Percentiles rank a stretch among this genome's conserved stretches.
Evolutionary conservation across 495 filamentous ascomycete species (phyloP).

Genomic region (Aspergillus leporis): DNA sequence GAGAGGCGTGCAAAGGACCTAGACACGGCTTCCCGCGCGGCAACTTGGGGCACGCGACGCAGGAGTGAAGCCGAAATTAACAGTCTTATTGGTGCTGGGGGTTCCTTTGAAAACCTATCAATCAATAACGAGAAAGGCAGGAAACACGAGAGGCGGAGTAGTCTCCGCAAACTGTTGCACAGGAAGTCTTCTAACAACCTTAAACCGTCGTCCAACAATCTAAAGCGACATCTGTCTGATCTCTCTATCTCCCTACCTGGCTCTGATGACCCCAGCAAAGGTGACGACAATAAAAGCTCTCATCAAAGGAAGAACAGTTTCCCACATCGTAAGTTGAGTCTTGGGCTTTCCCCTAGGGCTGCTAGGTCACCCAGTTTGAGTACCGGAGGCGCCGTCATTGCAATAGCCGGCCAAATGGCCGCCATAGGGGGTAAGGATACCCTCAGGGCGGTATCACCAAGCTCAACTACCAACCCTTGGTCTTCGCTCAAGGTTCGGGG

Average conservation of each 20-base stretch:
- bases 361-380: constrained; percentile 61
- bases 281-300: constrained; percentile 21
- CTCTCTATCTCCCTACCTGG: constrained; percentile 32
- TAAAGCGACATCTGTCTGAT: constrained; percentile 40
- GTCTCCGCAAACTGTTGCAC: constrained; percentile 54
- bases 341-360: constrained; percentile 48
- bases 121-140: constrained; percentile 50
- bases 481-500: constrained; percentile 57
- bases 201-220: constrained; percentile 18
- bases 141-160: constrained; percentile 37
- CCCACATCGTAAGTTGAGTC: constrained; percentile 53
- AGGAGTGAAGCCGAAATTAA: constrained; percentile 63
- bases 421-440: constrained; percentile 65
- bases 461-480: constrained; percentile 52
- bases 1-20: constrained; percentile 43
- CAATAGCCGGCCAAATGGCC: constrained; percentile 61
- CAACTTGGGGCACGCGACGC: constrained; percentile 72
- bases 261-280: constrained; percentile 37
- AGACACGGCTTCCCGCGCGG: constrained; percentile 59
- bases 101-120: constrained; percentile 63
- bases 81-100: constrained; percentile 53
- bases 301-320: constrained; percentile 49
- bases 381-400: constrained; percentile 57
- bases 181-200: constrained; percentile 37
- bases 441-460: constrained; percentile 45